Base-by-base conservation (phyloP, 176 grass and related monocot species). In the Echinochloa phyllopogon region DNA sequence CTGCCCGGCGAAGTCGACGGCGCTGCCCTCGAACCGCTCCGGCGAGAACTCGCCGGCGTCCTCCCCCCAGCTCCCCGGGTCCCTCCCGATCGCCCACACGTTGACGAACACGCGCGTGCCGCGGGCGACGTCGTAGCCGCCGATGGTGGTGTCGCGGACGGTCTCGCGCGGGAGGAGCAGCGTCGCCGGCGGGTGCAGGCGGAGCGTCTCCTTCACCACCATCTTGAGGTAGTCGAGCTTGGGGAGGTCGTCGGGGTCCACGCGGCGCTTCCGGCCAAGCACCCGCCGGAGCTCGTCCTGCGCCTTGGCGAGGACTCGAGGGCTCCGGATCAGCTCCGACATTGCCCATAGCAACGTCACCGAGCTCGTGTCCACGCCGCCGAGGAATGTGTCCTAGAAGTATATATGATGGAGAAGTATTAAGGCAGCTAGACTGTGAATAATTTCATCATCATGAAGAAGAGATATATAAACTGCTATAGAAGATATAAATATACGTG, bases 71-170 rank as follows among this genome's bases (percentile, higher is more conserved):
- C 62, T 85, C 43, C 62, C 76, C 20, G 87, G 82, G 41, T 89
- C 82, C 57, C 82, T 55, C 1, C 81, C 81, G 23, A 89, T 78
- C 4, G 87, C 87, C 87, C 87, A 89, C 47, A n/a, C 66, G 62
- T 89, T 89, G 5, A 89, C 66, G 4, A 84, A 2, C 4, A 89
- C 57, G 9, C 74, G 40, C 2, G 73, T 65, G 7, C 37, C 10
- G 67, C 50, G 3, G 65, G 64, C 68, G 29, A 89, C 58, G 41
- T 78, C 29, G 65, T 79, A 89, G 6, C 81, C 81, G 36, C 48
- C 20, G 42, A 80, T 38, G 10, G 3, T 67, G 20, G 14, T 21
- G 44, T n/a, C 25, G 6, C 62, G 57, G 45, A 67, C 15, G 27
- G 65, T 55, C 83, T 75, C 49, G 5, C 81, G 6, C 0, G 87